phyloP scores from a whole-genome alignment of 257 asterid genomes.

The Echium plantagineum region DNA sequence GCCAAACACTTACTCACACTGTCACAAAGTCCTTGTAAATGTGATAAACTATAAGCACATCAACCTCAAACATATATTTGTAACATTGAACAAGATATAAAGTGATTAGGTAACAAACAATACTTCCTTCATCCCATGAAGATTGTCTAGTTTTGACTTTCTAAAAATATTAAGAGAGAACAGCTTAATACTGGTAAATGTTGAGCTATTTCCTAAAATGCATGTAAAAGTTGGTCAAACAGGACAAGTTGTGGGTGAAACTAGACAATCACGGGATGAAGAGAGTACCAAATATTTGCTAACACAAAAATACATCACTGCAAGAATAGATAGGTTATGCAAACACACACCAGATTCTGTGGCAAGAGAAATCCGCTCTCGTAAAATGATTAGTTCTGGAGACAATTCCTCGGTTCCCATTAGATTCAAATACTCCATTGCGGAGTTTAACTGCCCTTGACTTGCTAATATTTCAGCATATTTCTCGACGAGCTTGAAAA shows the following conservation, averaged over 20 bases:
- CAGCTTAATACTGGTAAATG: too few relatives aligned
- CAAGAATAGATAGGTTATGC: background rate
- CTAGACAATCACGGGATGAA: too few relatives aligned
- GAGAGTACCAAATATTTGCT: background rate
- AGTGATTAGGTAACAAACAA: too few relatives aligned
- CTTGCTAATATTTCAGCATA: constrained; percentile 96
- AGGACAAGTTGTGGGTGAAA: too few relatives aligned
- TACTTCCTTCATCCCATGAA: too few relatives aligned
- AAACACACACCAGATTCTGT: constrained; percentile 47
- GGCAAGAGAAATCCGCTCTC: constrained; percentile 75
- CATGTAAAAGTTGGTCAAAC: too few relatives aligned
- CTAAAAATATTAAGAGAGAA: too few relatives aligned
- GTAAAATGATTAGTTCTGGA: constrained; percentile 68
- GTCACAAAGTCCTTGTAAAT: background rate
- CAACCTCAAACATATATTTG: too few relatives aligned
- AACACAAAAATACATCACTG: background rate
- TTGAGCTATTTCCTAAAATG: too few relatives aligned
- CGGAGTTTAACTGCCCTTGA: constrained; percentile 86
- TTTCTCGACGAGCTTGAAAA: constrained; percentile 84
- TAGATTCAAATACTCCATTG: constrained; percentile 88
- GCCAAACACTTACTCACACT: background rate
- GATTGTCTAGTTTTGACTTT: too few relatives aligned
- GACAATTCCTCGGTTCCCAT: constrained; percentile 81
- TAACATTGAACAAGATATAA: too few relatives aligned
- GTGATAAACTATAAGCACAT: background rate